phyloP scores from a whole-genome alignment of 1,284 basidiomycete species.

The Tylopilus sp. region DNA sequence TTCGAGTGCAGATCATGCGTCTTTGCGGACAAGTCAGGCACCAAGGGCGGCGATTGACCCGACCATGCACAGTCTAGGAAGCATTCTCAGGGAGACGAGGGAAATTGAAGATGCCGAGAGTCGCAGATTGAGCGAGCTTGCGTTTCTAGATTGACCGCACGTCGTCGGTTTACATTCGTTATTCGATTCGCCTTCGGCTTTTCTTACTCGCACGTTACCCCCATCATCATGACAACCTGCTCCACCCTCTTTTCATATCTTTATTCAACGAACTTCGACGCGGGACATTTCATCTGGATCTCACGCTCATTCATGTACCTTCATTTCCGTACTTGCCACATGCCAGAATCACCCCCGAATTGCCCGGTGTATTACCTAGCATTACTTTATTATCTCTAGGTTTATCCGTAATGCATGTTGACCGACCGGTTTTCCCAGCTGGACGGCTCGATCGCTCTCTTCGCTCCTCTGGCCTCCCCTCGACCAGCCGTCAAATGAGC shows the following conservation, averaged over 20 bases:
- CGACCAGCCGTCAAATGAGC: neutral
- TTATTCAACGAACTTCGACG: constrained; percentile 1
- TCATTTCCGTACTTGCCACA: constrained; percentile 10
- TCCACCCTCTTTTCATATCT: constrained; percentile 2
- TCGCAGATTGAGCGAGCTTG: constrained; percentile 63
- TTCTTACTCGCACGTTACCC: constrained; percentile 3
- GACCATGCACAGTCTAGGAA: constrained; percentile 54
- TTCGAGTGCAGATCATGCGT: constrained; percentile 16
- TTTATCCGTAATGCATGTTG: no score
- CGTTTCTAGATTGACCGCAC: constrained; percentile 50
- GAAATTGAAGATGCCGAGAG: constrained; percentile 63
- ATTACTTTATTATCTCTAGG: constrained; percentile 2
- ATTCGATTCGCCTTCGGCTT: neutral
- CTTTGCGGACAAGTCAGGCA: constrained; percentile 1
- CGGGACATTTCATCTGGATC: constrained; percentile 4
- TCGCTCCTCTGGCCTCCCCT: neutral
- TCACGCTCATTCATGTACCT: constrained; percentile 21
- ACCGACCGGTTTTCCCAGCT: no score
- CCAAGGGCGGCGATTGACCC: constrained; percentile 47
- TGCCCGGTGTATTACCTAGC: constrained; percentile 9
- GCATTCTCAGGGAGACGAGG: constrained; percentile 48
- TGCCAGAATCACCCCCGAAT: neutral
- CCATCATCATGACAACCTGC: constrained; percentile 1
- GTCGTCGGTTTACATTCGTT: neutral
- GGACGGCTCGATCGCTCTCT: no score